These are phyloP conservation scores for Colletotrichum graminicola DNA, from an alignment of 2,329 filamentous ascomycete genomes.

Conservation along the genomic window DNA sequence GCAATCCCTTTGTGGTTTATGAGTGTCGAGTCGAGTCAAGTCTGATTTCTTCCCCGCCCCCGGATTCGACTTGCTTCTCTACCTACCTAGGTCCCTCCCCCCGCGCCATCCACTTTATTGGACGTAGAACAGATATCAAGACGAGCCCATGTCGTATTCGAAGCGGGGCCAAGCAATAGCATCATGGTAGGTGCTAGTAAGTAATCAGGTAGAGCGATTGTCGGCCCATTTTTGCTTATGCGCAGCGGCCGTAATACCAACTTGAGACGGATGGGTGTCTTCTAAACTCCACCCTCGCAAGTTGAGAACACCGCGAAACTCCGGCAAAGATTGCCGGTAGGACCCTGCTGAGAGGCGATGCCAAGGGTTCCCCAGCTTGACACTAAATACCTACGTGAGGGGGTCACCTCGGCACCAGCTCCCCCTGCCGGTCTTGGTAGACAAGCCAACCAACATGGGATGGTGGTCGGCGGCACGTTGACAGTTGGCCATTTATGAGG, in stretches of 20 bases:
- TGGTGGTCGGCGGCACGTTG: constrained; percentile 1
- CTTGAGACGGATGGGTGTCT: neutral
- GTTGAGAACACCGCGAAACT: neutral
- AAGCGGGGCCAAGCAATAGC: constrained; percentile 17
- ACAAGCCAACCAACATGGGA: neutral
- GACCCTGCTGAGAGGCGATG: neutral
- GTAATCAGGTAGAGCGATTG: neutral
- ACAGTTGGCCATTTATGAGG: constrained; percentile 3
- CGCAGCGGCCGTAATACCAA: neutral
- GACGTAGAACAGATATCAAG: neutral
- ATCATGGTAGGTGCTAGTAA: neutral
- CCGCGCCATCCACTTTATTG: constrained; percentile 28
- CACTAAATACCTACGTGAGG: neutral
- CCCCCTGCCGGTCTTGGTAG: constrained; percentile 3
- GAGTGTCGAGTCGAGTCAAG: neutral
- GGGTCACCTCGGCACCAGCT: constrained; percentile 20
- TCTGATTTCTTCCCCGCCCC: constrained; percentile 17
- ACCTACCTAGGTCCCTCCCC: too few relatives aligned
- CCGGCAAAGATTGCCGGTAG: neutral
- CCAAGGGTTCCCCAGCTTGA: neutral
- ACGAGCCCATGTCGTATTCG: neutral
- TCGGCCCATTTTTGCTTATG: neutral
- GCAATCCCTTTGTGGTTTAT: neutral
- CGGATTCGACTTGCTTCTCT: neutral
- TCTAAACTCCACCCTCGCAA: neutral